Evolutionary conservation across 2,329 filamentous ascomycete species (phyloP).

Genomic region (Stenocarpella maydis): DNA sequence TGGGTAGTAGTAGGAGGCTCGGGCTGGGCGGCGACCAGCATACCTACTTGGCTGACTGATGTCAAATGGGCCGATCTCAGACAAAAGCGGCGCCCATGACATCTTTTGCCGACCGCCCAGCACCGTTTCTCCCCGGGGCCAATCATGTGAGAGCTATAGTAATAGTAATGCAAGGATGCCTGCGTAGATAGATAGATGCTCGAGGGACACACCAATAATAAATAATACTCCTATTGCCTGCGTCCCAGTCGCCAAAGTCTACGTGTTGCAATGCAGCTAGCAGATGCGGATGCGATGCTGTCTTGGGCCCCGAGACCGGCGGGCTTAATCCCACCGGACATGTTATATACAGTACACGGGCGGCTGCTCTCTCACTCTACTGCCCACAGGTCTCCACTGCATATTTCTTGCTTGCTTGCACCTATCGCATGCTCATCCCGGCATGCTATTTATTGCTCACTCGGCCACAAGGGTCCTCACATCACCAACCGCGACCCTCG

Average conservation of each 20-base stretch:
- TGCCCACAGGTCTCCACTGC: too few relatives aligned
- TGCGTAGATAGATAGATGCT: too few relatives aligned
- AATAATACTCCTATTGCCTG: too few relatives aligned
- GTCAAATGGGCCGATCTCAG: slow-evolving; percentile 26
- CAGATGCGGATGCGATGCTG: background rate
- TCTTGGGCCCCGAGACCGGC: too few relatives aligned
- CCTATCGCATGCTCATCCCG: background rate
- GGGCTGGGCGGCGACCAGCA: background rate
- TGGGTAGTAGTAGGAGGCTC: background rate
- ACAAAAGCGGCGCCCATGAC: slow-evolving; percentile 26
- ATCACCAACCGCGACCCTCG: slow-evolving; percentile 75
- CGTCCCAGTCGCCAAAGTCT: too few relatives aligned
- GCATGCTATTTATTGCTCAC: slow-evolving; percentile 35
- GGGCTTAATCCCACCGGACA: background rate
- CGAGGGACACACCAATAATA: too few relatives aligned
- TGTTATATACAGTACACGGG: background rate
- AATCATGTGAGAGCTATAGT: slow-evolving; percentile 3
- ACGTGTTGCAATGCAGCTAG: too few relatives aligned
- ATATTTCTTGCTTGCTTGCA: too few relatives aligned
- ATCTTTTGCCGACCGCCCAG: too few relatives aligned
- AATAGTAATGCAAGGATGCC: too few relatives aligned
- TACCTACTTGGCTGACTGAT: slow-evolving; percentile 2
- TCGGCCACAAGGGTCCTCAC: slow-evolving; percentile 60
- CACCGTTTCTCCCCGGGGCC: slow-evolving; percentile 24
- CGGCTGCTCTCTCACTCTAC: background rate